phyloP scores from a whole-genome alignment of 2,329 filamentous ascomycete species.

The Cladosporium oxysporum region DNA sequence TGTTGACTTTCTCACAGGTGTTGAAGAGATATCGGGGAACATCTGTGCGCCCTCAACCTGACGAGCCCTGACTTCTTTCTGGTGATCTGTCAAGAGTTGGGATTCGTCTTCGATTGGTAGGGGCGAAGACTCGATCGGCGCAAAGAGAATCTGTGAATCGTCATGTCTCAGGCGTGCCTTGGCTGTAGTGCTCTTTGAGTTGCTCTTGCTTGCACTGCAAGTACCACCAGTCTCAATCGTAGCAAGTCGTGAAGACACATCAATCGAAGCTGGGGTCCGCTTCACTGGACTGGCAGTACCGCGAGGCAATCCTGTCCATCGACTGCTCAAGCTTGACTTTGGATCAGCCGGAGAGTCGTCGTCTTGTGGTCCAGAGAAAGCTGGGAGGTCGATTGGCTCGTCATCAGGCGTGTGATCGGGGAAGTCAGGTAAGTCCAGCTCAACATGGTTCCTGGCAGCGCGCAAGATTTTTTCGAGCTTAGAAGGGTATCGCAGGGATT shows the following conservation, averaged over 20 bases:
- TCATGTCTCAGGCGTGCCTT: conserved; percentile 66
- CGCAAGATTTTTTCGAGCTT: conserved; percentile 64
- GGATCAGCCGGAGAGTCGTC: conserved; percentile 4
- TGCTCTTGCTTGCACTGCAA: conserved; percentile 3
- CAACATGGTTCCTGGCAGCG: conserved; percentile 58
- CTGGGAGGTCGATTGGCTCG: conserved; percentile 24
- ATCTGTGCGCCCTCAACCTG: conserved; percentile 66
- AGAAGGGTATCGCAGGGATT: conserved; percentile 64
- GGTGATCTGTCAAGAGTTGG: conserved; percentile 75
- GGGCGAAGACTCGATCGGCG: conserved; percentile 62
- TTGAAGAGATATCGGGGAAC: conserved; percentile 68
- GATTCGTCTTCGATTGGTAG: conserved; percentile 61
- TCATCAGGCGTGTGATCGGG: conserved; percentile 39
- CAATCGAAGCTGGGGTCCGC: conserved; percentile 25
- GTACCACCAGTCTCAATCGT: conserved; percentile 13
- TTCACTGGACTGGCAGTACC: conserved; percentile 23
- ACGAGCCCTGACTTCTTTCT: conserved; percentile 73
- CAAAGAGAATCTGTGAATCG: conserved; percentile 79
- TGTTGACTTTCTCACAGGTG: conserved; percentile 38
- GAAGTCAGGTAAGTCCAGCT: conserved; percentile 54
- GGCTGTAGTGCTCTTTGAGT: not conserved
- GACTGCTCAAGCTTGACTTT: conserved; percentile 1
- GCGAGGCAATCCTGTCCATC: conserved; percentile 7
- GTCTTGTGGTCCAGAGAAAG: conserved; percentile 31
- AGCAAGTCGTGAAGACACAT: conserved; percentile 5